Conservation (phyloP, 805 yeast genomes). For the Lipomyces yamadae region DNA sequence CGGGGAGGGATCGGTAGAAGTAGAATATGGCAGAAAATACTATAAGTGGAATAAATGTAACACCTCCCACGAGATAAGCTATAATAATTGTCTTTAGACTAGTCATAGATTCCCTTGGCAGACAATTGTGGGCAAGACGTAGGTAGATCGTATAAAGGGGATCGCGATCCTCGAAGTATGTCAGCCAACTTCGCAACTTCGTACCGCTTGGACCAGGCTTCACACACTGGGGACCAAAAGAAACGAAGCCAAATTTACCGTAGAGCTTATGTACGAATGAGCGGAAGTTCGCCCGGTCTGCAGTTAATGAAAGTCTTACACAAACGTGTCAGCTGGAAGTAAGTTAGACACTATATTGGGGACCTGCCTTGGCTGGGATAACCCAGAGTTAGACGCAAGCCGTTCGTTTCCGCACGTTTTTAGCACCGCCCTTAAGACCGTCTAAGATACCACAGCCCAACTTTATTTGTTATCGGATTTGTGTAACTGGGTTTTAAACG, state of each 20-base stretch:
- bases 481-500: not conserved
- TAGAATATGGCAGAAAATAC: slow-evolving; percentile 50
- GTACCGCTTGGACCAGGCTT: too few species aligned
- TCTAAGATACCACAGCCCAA: not conserved
- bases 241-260: too few species aligned
- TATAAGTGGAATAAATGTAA: slow-evolving; percentile 73
- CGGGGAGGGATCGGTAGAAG: slow-evolving; percentile 48
- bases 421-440: not conserved
- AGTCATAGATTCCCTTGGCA: slow-evolving; percentile 16
- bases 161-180: not conserved
- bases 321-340: not conserved
- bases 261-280: too few species aligned
- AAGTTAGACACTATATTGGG: too few species aligned
- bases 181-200: not conserved
- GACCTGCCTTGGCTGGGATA: too few species aligned
- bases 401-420: not conserved
- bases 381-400: not conserved
- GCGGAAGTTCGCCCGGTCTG: too few species aligned
- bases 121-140: slow-evolving; percentile 54
- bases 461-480: not conserved
- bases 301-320: too few species aligned
- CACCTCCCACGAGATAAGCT: slow-evolving; percentile 74
- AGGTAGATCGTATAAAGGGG: not conserved
- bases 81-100: slow-evolving; percentile 45
- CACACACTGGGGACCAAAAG: too few species aligned